These are phyloP conservation scores for Medicago truncatula DNA, from an alignment of 306 rosid genomes.

Conservation along the genomic window MtrunA17r5.0-ANR NC_053044.1:51482001-51482500, in stretches of 20 bases:
- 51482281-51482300: conserved; percentile 1
- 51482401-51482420: conserved; percentile 86
- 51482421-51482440: conserved; percentile 80
- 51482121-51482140: background rate
- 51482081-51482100: too few species aligned
- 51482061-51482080: too few species aligned
- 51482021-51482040: too few species aligned
- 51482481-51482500: conserved; percentile 95
- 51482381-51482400: conserved; percentile 35
- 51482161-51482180: background rate
- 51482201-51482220: background rate
- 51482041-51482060: too few species aligned
- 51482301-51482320: background rate
- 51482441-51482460: conserved; percentile 83
- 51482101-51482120: background rate
- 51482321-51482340: conserved; percentile 19
- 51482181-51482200: background rate
- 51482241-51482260: background rate
- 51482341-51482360: conserved; percentile 8
- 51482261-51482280: background rate
- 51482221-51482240: background rate
- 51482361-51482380: background rate
- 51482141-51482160: background rate
- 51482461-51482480: conserved; percentile 78
- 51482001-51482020: too few species aligned